Conservation (phyloP, 2,329 filamentous ascomycete species). For the Clonostachys chloroleuca region DNA sequence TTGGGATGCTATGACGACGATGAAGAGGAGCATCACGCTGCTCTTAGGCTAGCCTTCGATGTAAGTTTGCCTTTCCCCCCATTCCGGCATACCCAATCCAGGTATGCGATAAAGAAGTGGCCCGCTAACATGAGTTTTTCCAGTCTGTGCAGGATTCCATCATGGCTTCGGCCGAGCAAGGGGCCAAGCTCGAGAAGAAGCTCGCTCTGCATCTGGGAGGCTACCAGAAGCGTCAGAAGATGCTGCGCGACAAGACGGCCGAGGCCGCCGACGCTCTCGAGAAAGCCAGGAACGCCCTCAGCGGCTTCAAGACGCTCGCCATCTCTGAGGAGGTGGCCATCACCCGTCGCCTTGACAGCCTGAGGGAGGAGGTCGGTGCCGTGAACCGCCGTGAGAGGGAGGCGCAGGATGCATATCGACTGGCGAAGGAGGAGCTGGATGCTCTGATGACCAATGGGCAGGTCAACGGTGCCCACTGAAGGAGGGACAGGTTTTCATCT, state of each 20-base stretch:
- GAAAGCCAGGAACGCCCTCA: constrained; percentile 67
- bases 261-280: constrained; percentile 72
- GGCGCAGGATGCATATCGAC: constrained; percentile 81
- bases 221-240: constrained; percentile 82
- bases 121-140: constrained; percentile 8
- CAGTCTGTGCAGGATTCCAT: constrained; percentile 71
- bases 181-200: constrained; percentile 90
- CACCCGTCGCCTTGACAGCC: constrained; percentile 62
- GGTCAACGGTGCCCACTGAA: too few relatives aligned
- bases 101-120: neutral
- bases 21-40: constrained; percentile 59
- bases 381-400: constrained; percentile 81
- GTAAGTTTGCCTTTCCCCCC: constrained; percentile 38
- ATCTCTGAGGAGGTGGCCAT: constrained; percentile 78
- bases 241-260: constrained; percentile 71
- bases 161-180: constrained; percentile 68
- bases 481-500: too few relatives aligned
- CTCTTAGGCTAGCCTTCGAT: constrained; percentile 70
- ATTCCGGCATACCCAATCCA: neutral
- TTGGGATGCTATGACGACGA: constrained; percentile 77
- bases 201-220: constrained; percentile 82
- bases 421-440: constrained; percentile 72
- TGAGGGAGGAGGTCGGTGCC: constrained; percentile 80
- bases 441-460: constrained; percentile 30
- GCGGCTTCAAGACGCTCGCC: constrained; percentile 70